Base-by-base conservation (phyloP, 1,139 yeast genomes). In the Hansenula anomala region DNA sequence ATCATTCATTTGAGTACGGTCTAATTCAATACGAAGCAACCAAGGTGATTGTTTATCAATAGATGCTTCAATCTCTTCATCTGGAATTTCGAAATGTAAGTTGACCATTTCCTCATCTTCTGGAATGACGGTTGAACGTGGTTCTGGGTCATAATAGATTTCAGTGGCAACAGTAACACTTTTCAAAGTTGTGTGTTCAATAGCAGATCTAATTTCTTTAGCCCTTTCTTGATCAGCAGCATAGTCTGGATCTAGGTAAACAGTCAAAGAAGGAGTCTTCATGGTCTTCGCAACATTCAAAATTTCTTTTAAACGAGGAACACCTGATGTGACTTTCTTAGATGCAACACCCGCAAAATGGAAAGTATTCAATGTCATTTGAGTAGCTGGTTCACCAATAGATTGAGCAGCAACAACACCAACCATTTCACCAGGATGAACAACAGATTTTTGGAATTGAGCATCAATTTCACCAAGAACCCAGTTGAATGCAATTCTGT, bases 341-440 rank as follows among this genome's bases (percentile, higher is more conserved):
- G 97, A 90, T 30, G 97, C 92, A 46, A 94, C 98, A 85, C 99
- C 99, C 24, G 99, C 99, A 73, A 90, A 94, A 73, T 94, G 99
- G 96, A 94, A 94, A 54, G 99, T 92, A 62, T 92, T 92, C 67
- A 92, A 77, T 0, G 99, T 92, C 99, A 92, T 92, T 67, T 92
- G 99, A 22, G 99, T 92, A 22, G 98, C 98, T 37, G 99, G 99
- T 64, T 92, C 99, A 71, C 99, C 99, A 69, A 92, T 92, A 34
- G 97, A 89, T 70, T 92, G 99, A 1, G 99, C 98, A 40, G 98
- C 99, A 58, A 92, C 78, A 40, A 92, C 97, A 71, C 99, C 99
- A 43, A 94, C 98, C 98, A 92, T 92, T 64, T 92, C 98, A 73
- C 99, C 99, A 11, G 99, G 97, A 52, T 94, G 94, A 36, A 90